A percentile compares a stretch with the other conserved stretches of the same genome.
These are phyloP conservation scores for Discostella stelligera DNA, from an alignment of 352 stramenopile genomes.

Conservation along the genomic window DNA sequence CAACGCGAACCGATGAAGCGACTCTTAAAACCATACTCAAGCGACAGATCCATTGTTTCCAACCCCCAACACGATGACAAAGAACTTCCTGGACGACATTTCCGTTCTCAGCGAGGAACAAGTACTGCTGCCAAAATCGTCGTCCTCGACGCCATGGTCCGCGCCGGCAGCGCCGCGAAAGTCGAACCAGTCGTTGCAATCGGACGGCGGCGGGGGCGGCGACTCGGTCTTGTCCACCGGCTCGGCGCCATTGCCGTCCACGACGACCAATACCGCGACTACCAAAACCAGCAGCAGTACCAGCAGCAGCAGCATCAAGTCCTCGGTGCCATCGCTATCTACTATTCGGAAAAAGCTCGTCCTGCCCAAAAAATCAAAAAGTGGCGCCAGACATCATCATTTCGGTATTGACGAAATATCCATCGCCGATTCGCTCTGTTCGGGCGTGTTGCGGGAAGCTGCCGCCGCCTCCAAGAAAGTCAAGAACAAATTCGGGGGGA, in stretches of 20 bases:
- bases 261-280: background rate
- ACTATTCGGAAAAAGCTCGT: constrained; percentile 14
- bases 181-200: background rate
- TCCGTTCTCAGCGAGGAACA: constrained; percentile 24
- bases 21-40: background rate
- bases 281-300: background rate
- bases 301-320: background rate
- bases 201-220: background rate
- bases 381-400: background rate
- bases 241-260: background rate
- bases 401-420: constrained; percentile 17
- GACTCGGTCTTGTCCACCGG: background rate
- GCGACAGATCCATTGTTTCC: background rate
- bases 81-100: constrained; percentile 13
- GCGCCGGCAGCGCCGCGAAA: background rate
- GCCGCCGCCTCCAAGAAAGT: background rate
- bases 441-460: constrained; percentile 13
- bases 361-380: background rate
- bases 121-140: background rate
- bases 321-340: background rate
- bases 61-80: background rate
- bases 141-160: background rate
- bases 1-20: too few species aligned
- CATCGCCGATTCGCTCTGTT: constrained; percentile 27
- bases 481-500: background rate